These are phyloP conservation scores for Epichloe elymi DNA, from an alignment of 2,329 filamentous ascomycete species.

Conservation along the genomic window DNA sequence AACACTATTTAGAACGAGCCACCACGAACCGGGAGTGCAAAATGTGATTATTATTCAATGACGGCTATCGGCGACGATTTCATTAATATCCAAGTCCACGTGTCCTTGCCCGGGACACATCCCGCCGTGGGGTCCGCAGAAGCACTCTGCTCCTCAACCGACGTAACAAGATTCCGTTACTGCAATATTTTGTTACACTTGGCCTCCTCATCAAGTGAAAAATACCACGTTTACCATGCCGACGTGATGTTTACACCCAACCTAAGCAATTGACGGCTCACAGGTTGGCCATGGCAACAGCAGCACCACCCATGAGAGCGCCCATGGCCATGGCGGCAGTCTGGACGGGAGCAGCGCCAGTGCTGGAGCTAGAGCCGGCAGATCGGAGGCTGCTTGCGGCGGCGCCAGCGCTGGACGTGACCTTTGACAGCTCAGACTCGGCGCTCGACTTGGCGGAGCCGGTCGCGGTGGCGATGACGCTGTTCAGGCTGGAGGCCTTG, in stretches of 20 bases:
- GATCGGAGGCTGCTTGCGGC: slow-evolving; percentile 7
- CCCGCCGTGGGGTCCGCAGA: too few species aligned
- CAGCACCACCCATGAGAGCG: slow-evolving; percentile 33
- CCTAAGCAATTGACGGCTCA: slow-evolving; percentile 13
- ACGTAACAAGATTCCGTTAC: too few species aligned
- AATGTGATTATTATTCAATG: background rate
- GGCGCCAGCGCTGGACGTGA: slow-evolving; percentile 7
- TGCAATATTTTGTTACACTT: too few species aligned
- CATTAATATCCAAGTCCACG: too few species aligned
- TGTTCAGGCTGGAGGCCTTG: slow-evolving; percentile 13
- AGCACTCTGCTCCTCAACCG: too few species aligned
- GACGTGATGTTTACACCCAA: too few species aligned
- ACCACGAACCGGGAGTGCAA: too few species aligned
- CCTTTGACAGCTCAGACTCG: slow-evolving; percentile 13
- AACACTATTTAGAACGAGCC: too few species aligned
- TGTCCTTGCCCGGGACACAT: too few species aligned
- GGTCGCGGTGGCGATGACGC: slow-evolving; percentile 10
- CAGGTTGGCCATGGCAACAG: slow-evolving; percentile 28
- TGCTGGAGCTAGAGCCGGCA: slow-evolving; percentile 9
- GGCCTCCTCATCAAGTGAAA: too few species aligned
- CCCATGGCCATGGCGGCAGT: slow-evolving; percentile 32
- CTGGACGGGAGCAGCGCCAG: slow-evolving; percentile 17
- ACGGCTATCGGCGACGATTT: background rate
- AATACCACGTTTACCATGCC: too few species aligned
- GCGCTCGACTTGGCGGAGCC: slow-evolving; percentile 11